Evolutionary conservation across 208 protist species (phyloP), one percentile per base, ranked within the genome.

Genomic region (Phytomonas francai): DNA sequence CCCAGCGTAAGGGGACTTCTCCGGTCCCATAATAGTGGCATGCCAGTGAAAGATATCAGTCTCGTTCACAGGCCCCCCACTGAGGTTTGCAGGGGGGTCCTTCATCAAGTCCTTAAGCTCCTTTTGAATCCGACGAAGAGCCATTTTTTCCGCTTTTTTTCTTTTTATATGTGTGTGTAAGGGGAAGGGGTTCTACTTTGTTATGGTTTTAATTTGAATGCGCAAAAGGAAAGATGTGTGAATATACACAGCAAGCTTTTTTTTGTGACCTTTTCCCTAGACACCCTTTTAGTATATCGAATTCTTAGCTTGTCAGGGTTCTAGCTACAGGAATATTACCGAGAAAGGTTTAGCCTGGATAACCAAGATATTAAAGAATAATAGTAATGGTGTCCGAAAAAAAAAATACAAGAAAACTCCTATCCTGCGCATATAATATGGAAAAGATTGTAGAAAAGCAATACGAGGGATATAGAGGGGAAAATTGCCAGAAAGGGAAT

Each of bases 1-100:
- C 36, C 96, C 96, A 25, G 91, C 87, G 81, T 99, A 99, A 60
- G 98, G 98, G 57, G 90, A 98, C 80, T 98, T 97, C 73, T 92
- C 89, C 11, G 96, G 96, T 57, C 96, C 96, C 71, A 98, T 97
- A 76, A 98, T 98, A 39, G 95, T 98, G 31, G 96, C 97, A 72
- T 96, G 89, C 97, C 97, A 99, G 83, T 98, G 97, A 76, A 98
- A 98, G 33, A 99, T 67, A 71, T 99, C 97, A 71, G 76, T 90
- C 67, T 98, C 96, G 67, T 80, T 92, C 56, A 91, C 76, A 62
- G 97, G 97, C 61, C 97, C 97, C 34, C 97, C 97, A 71, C 86
- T 97, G 65, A 96, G 98, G 76, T 96, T 97, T 33, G 93, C 85
- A 31, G 97, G 97, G 65, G 97, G 97, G 75, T 99, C 97, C 64